phyloP scores from a whole-genome alignment of 257 asterid genomes.

The Salvia hispanica region DNA sequence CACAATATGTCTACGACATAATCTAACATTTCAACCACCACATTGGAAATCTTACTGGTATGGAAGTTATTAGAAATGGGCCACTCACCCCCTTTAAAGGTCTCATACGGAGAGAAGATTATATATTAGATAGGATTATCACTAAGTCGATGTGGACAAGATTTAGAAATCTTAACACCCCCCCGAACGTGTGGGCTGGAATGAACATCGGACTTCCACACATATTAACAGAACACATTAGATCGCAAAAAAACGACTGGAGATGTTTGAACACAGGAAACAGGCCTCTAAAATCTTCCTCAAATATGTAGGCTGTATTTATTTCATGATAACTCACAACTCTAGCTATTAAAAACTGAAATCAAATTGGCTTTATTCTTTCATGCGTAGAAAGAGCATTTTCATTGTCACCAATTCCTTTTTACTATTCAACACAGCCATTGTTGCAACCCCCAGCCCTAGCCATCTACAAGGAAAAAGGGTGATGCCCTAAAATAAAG shows the following conservation, averaged over 20 bases:
- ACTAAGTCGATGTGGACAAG: too few species aligned
- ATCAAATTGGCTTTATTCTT: neutral
- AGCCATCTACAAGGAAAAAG: neutral
- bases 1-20: neutral
- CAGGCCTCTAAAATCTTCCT: slow-evolving; percentile 8
- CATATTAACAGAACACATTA: neutral
- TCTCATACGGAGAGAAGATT: too few species aligned
- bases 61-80: neutral
- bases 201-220: too few species aligned
- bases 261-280: slow-evolving; percentile 1
- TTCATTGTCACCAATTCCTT: neutral
- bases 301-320: slow-evolving; percentile 4
- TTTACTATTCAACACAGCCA: slow-evolving; percentile 10
- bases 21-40: neutral
- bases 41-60: neutral
- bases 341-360: neutral
- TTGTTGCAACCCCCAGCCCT: neutral
- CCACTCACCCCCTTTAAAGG: too few species aligned
- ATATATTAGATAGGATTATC: too few species aligned
- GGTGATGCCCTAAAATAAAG: slow-evolving; percentile 8
- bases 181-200: too few species aligned
- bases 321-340: neutral
- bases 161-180: too few species aligned
- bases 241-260: neutral
- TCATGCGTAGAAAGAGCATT: neutral